Percentiles rank a stretch among this genome's conserved stretches.
These are phyloP conservation scores for Paecilomyces formosus DNA, from an alignment of 2,329 filamentous ascomycete genomes.

Conservation along the genomic window DNA sequence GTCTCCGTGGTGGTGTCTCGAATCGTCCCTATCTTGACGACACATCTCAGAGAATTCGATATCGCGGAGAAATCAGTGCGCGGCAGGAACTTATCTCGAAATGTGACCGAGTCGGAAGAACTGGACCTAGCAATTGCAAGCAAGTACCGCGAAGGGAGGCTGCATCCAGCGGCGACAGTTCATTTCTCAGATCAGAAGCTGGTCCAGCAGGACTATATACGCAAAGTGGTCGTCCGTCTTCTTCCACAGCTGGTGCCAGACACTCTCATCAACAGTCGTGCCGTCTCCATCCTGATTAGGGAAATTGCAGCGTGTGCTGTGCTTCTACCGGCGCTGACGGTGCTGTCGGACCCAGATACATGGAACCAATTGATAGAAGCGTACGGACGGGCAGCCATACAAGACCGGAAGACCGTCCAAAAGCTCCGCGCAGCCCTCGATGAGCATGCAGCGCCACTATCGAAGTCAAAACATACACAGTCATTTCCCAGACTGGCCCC, in stretches of 20 bases:
- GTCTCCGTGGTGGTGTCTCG: constrained; percentile 75
- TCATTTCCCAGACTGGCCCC: constrained; percentile 73
- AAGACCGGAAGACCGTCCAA: constrained; percentile 90
- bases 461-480: constrained; percentile 55
- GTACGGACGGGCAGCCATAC: constrained; percentile 75
- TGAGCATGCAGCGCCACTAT: constrained; percentile 80
- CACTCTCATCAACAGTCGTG: constrained; percentile 67
- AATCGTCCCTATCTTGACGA: constrained; percentile 79
- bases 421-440: constrained; percentile 88
- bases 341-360: constrained; percentile 84
- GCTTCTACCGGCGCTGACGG: constrained; percentile 68
- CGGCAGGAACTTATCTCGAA: constrained; percentile 78
- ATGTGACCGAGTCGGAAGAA: constrained; percentile 93
- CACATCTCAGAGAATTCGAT: constrained; percentile 83
- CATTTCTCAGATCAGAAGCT: constrained; percentile 77
- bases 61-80: constrained; percentile 81
- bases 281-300: constrained; percentile 71
- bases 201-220: constrained; percentile 81
- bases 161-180: constrained; percentile 79
- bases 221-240: constrained; percentile 63
- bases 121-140: constrained; percentile 90
- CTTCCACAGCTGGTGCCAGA: constrained; percentile 68
- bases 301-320: constrained; percentile 95
- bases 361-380: constrained; percentile 97
- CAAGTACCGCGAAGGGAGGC: constrained; percentile 80